phyloP scores from a whole-genome alignment of 495 filamentous ascomycete species.

The Penicillium antarcticum region DNA sequence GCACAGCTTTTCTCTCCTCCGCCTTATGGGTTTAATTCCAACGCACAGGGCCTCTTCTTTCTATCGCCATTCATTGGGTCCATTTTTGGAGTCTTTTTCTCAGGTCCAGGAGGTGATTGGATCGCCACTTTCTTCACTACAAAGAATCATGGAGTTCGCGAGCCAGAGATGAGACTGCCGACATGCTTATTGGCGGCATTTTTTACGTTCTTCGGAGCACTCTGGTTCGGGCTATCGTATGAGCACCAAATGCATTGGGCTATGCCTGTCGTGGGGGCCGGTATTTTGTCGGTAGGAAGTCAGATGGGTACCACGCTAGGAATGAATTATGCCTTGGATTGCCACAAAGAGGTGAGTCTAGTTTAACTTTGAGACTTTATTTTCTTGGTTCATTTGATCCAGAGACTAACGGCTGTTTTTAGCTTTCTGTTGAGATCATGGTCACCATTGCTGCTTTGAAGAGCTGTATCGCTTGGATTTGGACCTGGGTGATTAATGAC shows the following conservation, averaged over 20 bases:
- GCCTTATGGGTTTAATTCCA: conserved; percentile 48
- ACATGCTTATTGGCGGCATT: conserved; percentile 22
- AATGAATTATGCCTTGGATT: conserved; percentile 22
- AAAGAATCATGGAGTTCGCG: conserved; percentile 48
- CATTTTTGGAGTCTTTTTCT: conserved; percentile 45
- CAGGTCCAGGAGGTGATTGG: conserved; percentile 45
- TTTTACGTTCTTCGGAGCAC: conserved; percentile 18
- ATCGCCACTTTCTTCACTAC: conserved; percentile 48
- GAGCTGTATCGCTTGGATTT: conserved; percentile 20
- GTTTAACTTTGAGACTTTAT: background rate
- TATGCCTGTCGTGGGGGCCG: conserved; percentile 19
- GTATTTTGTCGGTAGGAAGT: conserved; percentile 19
- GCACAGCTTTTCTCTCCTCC: conserved; percentile 47
- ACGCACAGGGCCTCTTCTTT: conserved; percentile 47
- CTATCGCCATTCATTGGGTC: conserved; percentile 47
- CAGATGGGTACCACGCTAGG: conserved; percentile 23
- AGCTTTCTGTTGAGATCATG: conserved; percentile 23
- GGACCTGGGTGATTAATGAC: conserved; percentile 24
- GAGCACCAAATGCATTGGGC: conserved; percentile 15
- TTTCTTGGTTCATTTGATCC: background rate
- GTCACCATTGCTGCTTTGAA: conserved; percentile 19
- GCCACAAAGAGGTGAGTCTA: conserved; percentile 16
- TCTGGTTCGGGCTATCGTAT: conserved; percentile 16
- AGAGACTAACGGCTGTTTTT: background rate
- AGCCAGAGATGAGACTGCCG: conserved; percentile 54